Evolutionary conservation across 495 filamentous ascomycete genomes (phyloP), one percentile per base, ranked within the genome.

Genomic region (Aspergillus taichungensis): DNA sequence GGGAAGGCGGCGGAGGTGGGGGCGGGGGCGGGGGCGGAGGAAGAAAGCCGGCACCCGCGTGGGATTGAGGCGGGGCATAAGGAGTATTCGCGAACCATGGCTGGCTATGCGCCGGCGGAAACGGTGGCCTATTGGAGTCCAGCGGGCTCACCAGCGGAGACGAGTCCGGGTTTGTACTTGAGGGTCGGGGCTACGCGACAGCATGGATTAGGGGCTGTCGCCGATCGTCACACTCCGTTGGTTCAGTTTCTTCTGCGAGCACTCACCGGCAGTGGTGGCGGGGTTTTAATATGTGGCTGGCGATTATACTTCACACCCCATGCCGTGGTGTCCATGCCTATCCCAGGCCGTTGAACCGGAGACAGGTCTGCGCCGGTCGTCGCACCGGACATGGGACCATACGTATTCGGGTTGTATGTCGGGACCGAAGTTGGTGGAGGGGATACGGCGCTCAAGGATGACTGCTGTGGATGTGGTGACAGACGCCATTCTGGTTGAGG

Each of bases 211-310:
- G 6, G 32, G 3, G 45, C 12, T 10, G 14, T 10, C 6, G 12
- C 5, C 11, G 6, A 3, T n/a, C 7, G 12, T 3, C 3, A 28
- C 10, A 24, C n/a, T 42, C 6, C 6, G 14, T 24, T 24, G 18
- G 18, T 24, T 24, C 18, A 24, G 18, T 4, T 24, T 24, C 18
- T 24, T 24, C 18, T 24, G 1, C 18, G 28, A 24, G 34, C 5
- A 56, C 71, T 57, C 56, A 77, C 74, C 7, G 74, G 74, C 32
- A 77, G 57, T 11, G 72, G 68, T 38, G 71, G 72, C 36, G 68
- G 63, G 10, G 57, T 53, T 24, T 64, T 53, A 5, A 49, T 55
- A 11, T 56, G 49, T 30, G 59, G 51, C 24, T 64, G 60, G 32
- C 67, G 64, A 37, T 72, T 71, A 47, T 68, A 69, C 18, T 66